Evolutionary conservation across 352 stramenopile genomes (phyloP).

Genomic region (Thalassiosira hispida): DNA sequence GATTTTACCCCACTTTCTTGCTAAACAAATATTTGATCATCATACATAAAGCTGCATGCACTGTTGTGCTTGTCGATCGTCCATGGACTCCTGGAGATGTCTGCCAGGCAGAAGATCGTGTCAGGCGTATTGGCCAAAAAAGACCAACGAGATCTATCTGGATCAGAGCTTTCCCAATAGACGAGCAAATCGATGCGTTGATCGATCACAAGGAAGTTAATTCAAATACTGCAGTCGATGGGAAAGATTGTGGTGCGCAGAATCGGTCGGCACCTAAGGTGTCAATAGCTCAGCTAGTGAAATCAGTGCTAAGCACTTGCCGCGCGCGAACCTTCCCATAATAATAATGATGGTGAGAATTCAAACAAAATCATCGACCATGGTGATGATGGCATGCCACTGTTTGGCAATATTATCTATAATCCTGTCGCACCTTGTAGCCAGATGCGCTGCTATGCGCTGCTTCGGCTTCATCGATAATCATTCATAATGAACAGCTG

Average conservation of each 20-base stretch:
- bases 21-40: constrained; percentile 28
- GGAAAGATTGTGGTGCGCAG: constrained; percentile 27
- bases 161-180: constrained; percentile 69
- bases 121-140: constrained; percentile 78
- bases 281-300: constrained; percentile 59
- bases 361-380: no score
- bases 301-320: constrained; percentile 47
- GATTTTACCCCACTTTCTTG: neutral
- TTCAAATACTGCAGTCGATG: constrained; percentile 62
- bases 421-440: no score
- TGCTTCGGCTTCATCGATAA: no score
- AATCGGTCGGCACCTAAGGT: constrained; percentile 51
- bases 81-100: constrained; percentile 80
- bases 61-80: constrained; percentile 79
- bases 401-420: no score
- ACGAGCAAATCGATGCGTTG: constrained; percentile 76
- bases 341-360: no score
- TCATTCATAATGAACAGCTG: no score
- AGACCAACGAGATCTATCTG: constrained; percentile 68
- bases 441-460: no score
- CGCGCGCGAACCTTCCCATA: no score
- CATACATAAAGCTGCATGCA: constrained; percentile 73
- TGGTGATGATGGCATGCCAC: no score
- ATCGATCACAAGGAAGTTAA: constrained; percentile 73
- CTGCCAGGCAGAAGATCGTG: constrained; percentile 69